Conservation (phyloP, 2,329 filamentous ascomycete species). For the Colletotrichum phormii region DNA sequence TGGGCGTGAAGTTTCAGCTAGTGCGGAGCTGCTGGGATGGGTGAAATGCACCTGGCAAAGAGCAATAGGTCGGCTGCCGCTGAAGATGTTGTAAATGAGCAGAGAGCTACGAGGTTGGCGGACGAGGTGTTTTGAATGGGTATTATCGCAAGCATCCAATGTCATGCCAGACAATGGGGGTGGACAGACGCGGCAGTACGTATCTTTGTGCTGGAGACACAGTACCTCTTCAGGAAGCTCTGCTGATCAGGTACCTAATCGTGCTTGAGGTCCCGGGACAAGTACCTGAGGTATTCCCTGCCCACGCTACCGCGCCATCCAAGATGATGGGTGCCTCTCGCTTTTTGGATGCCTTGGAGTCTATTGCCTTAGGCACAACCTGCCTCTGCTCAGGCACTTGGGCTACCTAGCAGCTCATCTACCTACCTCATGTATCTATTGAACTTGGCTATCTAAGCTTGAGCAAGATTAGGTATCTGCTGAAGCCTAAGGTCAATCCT, state of each 20-base stretch:
- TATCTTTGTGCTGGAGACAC: background rate
- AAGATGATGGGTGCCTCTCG: background rate
- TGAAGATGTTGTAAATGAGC: constrained; percentile 14
- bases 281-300: background rate
- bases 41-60: background rate
- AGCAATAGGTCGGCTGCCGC: background rate
- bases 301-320: background rate
- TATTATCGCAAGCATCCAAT: constrained; percentile 31
- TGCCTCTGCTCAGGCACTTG: background rate
- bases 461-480: background rate
- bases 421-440: background rate
- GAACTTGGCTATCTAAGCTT: background rate
- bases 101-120: constrained; percentile 5
- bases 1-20: constrained; percentile 14
- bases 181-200: background rate
- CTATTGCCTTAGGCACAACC: background rate
- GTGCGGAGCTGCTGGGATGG: constrained; percentile 17
- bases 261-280: background rate
- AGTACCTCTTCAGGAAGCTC: background rate
- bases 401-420: background rate
- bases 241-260: background rate
- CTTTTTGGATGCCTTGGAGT: background rate
- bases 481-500: background rate
- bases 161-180: constrained; percentile 17
- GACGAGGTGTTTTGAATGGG: constrained; percentile 26